These are phyloP conservation scores for Brassica nigra DNA, from an alignment of 345 rosid species.

Conservation along the genomic window DNA sequence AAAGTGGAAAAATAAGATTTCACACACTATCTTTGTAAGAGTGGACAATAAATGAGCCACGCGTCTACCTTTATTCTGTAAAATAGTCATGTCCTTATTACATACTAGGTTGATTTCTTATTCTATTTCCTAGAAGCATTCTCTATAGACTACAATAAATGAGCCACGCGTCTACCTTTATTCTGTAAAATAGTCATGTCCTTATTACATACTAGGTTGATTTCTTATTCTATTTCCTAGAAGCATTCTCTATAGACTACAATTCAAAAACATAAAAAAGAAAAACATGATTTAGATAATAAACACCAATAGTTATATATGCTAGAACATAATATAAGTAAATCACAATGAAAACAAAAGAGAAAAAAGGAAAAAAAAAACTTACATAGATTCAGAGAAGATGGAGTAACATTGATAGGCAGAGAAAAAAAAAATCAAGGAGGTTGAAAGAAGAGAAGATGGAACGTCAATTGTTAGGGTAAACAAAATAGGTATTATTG, in stretches of 20 bases:
- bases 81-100: too few relatives aligned
- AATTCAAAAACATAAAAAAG: neutral
- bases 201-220: neutral
- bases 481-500: neutral
- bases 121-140: neutral
- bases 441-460: neutral
- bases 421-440: too few relatives aligned
- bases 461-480: neutral
- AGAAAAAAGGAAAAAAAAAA: too few relatives aligned
- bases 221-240: neutral
- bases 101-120: neutral
- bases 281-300: neutral
- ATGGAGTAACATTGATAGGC: neutral
- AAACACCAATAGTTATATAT: too few relatives aligned
- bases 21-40: too few relatives aligned
- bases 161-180: too few relatives aligned
- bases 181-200: too few relatives aligned
- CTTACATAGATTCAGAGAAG: neutral
- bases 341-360: neutral
- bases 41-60: neutral
- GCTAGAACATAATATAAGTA: neutral
- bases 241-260: neutral
- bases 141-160: neutral
- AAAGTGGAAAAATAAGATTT: too few relatives aligned
- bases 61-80: too few relatives aligned